Evolutionary conservation across 805 yeast genomes (phyloP).

Genomic region (Pichia occidentalis): DNA sequence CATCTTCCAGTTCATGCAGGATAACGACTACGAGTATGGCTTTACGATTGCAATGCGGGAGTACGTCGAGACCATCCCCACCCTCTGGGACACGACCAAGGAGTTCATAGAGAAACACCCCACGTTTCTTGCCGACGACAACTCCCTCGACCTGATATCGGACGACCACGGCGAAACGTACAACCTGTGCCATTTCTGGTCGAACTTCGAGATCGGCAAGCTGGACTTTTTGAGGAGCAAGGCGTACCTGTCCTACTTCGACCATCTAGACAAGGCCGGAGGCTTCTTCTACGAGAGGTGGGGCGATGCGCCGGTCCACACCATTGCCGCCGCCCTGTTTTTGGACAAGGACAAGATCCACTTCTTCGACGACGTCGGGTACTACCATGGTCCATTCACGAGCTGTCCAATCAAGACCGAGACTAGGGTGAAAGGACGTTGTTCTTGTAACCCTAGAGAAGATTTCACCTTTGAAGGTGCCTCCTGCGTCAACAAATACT

Average conservation of each 20-base stretch:
- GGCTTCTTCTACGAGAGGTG: constrained; percentile 88
- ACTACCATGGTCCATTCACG: constrained; percentile 72
- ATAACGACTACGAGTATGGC: constrained; percentile 63
- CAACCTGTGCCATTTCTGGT: constrained; percentile 85
- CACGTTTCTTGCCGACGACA: constrained; percentile 50
- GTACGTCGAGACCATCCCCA: constrained; percentile 59
- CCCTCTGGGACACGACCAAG: constrained; percentile 70
- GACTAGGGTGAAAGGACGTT: constrained; percentile 51
- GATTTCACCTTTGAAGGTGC: constrained; percentile 72
- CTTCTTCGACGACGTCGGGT: constrained; percentile 78
- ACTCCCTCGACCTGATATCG: constrained; percentile 60
- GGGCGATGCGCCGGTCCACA: constrained; percentile 92
- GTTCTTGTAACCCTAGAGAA: constrained; percentile 65
- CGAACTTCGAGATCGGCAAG: constrained; percentile 77
- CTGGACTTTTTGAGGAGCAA: constrained; percentile 66
- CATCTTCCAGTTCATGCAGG: constrained; percentile 72
- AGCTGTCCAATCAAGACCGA: constrained; percentile 66
- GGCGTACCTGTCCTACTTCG: constrained; percentile 64
- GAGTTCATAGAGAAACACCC: constrained; percentile 54
- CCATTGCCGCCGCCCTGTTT: constrained; percentile 77
- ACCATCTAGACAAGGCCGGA: constrained; percentile 67
- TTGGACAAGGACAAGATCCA: constrained; percentile 63
- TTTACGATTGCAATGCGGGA: constrained; percentile 75
- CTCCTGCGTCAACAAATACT: constrained; percentile 61
- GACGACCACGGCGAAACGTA: constrained; percentile 62